Evolutionary conservation across 2,329 filamentous ascomycete species (phyloP).

Genomic region (Pleomassaria siparia): DNA sequence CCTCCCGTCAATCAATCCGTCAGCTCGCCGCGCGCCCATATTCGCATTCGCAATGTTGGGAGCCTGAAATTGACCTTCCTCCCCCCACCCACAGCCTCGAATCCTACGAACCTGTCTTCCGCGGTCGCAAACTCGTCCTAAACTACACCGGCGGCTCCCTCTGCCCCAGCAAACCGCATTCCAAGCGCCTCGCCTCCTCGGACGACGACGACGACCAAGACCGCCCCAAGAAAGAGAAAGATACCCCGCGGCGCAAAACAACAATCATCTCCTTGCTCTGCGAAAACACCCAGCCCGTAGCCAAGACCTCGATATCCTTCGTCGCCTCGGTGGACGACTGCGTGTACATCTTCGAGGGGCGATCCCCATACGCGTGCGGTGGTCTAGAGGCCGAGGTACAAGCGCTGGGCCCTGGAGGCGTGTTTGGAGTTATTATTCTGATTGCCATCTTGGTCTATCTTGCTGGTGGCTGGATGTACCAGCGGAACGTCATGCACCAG

Average conservation of each 20-base stretch:
- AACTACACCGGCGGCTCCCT: slow-evolving; percentile 55
- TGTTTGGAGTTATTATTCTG: slow-evolving; percentile 84
- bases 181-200: slow-evolving; percentile 22
- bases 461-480: slow-evolving; percentile 91
- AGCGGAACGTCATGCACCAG: slow-evolving; percentile 90
- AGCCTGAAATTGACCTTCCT: slow-evolving; percentile 16
- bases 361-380: slow-evolving; percentile 81
- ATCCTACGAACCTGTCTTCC: slow-evolving; percentile 55
- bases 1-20: background rate
- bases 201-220: slow-evolving; percentile 39
- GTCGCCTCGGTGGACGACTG: slow-evolving; percentile 89
- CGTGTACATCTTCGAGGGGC: slow-evolving; percentile 92
- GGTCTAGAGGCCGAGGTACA: slow-evolving; percentile 62
- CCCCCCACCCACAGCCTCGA: slow-evolving; percentile 52
- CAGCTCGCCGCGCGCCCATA: background rate
- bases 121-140: slow-evolving; percentile 65
- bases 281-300: slow-evolving; percentile 79
- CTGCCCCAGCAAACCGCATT: slow-evolving; percentile 42
- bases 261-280: slow-evolving; percentile 92
- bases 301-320: slow-evolving; percentile 74
- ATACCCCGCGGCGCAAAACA: slow-evolving; percentile 75
- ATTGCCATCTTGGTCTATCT: slow-evolving; percentile 85
- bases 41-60: background rate
- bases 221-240: slow-evolving; percentile 40
- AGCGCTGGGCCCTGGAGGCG: slow-evolving; percentile 66